These are phyloP conservation scores for Penstemon barbatus DNA, from an alignment of 257 asterid genomes.

Conservation along the genomic window DNA sequence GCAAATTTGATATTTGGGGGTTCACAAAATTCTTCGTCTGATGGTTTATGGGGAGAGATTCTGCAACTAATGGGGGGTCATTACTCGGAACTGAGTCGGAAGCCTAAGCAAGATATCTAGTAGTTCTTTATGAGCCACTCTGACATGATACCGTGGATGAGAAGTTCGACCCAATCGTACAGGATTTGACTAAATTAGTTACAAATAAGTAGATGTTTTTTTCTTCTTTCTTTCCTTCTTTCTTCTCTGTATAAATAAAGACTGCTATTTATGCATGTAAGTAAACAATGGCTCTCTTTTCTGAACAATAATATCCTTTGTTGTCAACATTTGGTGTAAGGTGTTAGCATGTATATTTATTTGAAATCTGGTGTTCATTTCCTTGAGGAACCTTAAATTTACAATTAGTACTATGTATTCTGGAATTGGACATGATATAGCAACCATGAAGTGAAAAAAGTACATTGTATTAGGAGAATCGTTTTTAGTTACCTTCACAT, in stretches of 20 bases:
- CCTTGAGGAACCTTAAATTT: too few species aligned
- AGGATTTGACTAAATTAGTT: slow-evolving; percentile 29
- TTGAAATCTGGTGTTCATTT: not conserved
- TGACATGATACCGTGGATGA: slow-evolving; percentile 8
- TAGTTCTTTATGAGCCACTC: slow-evolving; percentile 40
- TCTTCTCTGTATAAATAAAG: slow-evolving; percentile 5
- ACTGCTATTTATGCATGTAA: slow-evolving; percentile 25
- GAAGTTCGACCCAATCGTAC: slow-evolving; percentile 34
- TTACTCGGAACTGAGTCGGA: slow-evolving; percentile 90
- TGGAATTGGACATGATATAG: not conserved
- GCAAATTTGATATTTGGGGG: slow-evolving; percentile 59
- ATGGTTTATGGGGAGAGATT: slow-evolving; percentile 82
- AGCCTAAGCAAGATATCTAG: slow-evolving; percentile 77
- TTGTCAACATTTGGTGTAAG: slow-evolving; percentile 12
- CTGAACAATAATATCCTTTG: slow-evolving; percentile 19
- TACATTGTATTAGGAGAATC: too few species aligned
- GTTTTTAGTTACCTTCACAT: too few species aligned
- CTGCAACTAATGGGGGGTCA: slow-evolving; percentile 94
- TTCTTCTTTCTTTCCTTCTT: not conserved
- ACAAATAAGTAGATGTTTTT: slow-evolving; percentile 19
- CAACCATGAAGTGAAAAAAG: too few species aligned
- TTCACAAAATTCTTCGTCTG: slow-evolving; percentile 53
- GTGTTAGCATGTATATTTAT: slow-evolving; percentile 12
- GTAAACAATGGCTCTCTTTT: slow-evolving; percentile 10
- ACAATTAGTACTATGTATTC: slow-evolving; percentile 9